A percentile compares a stretch with the other conserved stretches of the same genome.
phyloP scores from a whole-genome alignment of 148 eudicot genomes.

The Rheum nobile region DNA sequence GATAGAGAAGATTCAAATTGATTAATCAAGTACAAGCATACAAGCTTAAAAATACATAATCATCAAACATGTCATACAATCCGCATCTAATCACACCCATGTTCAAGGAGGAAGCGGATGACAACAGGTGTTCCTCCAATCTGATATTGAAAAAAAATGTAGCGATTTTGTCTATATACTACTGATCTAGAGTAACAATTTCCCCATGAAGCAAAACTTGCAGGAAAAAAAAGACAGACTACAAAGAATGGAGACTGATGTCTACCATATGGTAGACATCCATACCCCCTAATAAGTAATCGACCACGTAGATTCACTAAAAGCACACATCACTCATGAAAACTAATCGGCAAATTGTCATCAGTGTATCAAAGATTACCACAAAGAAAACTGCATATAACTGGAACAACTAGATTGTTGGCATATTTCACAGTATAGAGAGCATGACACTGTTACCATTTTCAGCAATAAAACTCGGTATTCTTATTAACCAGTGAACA shows the following conservation, averaged over 20 bases:
- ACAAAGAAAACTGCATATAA: neutral
- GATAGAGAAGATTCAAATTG: neutral
- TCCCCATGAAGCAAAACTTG: neutral
- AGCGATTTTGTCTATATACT: neutral
- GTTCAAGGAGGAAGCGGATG: conserved; percentile 68
- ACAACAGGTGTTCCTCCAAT: conserved; percentile 97
- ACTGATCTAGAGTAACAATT: neutral
- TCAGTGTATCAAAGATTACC: too few species aligned
- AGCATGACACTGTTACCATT: neutral
- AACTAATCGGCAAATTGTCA: neutral
- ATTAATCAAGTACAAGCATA: too few species aligned
- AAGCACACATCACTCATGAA: neutral
- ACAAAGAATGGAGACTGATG: neutral
- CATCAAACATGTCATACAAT: conserved; percentile 76
- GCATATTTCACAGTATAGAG: neutral
- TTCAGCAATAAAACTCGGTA: too few species aligned
- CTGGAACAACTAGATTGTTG: neutral
- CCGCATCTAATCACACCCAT: conserved; percentile 77
- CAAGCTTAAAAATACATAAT: too few species aligned
- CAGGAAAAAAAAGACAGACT: neutral
- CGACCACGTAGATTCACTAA: neutral
- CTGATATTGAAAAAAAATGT: conserved; percentile 17
- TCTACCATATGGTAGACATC: conserved; percentile 49
- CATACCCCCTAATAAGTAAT: neutral
- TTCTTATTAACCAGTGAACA: too few species aligned